These are phyloP conservation scores for Papiliotrema laurentii DNA, from an alignment of 1,284 basidiomycete genomes.

Conservation along the genomic window DNA sequence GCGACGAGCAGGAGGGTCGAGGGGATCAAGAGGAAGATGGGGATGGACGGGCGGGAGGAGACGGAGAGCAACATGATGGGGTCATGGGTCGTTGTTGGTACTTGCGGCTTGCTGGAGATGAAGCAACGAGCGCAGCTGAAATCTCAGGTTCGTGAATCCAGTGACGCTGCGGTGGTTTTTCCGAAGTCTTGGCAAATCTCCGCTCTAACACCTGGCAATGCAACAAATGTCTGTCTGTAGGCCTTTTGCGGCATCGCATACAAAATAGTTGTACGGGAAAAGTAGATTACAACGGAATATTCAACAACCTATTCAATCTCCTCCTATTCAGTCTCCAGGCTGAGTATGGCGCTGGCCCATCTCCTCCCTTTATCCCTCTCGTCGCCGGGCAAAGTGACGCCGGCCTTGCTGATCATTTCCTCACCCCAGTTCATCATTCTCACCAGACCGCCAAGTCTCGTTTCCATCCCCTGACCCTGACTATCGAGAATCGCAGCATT, in stretches of 20 bases:
- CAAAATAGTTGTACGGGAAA: no score
- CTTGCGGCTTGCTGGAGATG: not conserved
- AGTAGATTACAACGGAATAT: no score
- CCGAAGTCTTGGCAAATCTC: not conserved
- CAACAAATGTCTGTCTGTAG: not conserved
- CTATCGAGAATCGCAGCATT: slow-evolving; percentile 92
- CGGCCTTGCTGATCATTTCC: slow-evolving; percentile 61
- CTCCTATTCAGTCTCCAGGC: not conserved
- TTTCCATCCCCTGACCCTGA: slow-evolving; percentile 84
- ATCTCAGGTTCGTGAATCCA: no score
- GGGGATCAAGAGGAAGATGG: not conserved
- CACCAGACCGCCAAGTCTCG: slow-evolving; percentile 81
- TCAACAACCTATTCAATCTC: no score
- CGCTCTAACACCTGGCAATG: not conserved
- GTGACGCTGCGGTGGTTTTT: no score
- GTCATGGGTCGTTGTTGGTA: not conserved
- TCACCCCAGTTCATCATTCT: slow-evolving; percentile 87
- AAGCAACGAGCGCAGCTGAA: no score
- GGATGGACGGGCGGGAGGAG: not conserved
- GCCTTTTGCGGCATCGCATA: no score
- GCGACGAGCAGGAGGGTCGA: not conserved
- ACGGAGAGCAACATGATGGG: not conserved
- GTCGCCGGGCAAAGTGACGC: slow-evolving; percentile 19
- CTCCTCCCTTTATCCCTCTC: slow-evolving; percentile 20
- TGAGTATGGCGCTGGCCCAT: slow-evolving; percentile 27